Percentiles rank a stretch among this genome's conserved stretches.
Conservation (phyloP, 2,329 filamentous ascomycete genomes). For the Alternaria ventricosa region DNA sequence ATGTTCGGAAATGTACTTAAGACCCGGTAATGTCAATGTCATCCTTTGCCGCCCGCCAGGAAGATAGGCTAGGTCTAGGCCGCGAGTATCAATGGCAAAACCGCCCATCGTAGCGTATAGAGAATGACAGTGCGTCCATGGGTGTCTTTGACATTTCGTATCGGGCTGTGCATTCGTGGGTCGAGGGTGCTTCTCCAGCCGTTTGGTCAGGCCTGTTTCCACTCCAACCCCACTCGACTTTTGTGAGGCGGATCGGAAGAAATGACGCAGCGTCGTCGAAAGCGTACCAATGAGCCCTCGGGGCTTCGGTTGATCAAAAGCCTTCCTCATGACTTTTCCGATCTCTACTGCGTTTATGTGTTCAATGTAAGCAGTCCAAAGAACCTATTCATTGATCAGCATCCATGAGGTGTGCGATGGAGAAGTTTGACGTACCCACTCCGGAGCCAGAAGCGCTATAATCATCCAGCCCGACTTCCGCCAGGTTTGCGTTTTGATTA, state of each 20-base stretch:
- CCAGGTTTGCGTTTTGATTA: not conserved
- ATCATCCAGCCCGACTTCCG: not conserved
- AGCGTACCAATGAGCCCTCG: too few species aligned
- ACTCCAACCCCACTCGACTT: too few species aligned
- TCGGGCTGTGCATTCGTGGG: too few species aligned
- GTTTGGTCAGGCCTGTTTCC: too few species aligned
- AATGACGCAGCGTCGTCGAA: too few species aligned
- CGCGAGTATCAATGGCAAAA: not conserved
- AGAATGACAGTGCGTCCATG: not conserved
- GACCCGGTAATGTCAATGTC: not conserved
- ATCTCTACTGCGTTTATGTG: fast-evolving
- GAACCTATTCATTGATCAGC: too few species aligned
- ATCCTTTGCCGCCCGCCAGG: not conserved
- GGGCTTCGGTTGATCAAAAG: not conserved
- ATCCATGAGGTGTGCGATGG: too few species aligned
- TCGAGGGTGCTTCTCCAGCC: too few species aligned
- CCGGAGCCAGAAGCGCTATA: not conserved
- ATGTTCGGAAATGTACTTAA: fast-evolving
- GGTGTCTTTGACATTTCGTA: fast-evolving
- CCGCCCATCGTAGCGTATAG: not conserved
- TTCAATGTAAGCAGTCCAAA: too few species aligned
- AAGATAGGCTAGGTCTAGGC: not conserved
- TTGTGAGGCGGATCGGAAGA: too few species aligned
- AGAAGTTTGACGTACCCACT: too few species aligned
- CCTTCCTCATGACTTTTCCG: fast-evolving